Evolutionary conservation across 345 rosid species (phyloP).

Genomic region (Viola odorata): DNA sequence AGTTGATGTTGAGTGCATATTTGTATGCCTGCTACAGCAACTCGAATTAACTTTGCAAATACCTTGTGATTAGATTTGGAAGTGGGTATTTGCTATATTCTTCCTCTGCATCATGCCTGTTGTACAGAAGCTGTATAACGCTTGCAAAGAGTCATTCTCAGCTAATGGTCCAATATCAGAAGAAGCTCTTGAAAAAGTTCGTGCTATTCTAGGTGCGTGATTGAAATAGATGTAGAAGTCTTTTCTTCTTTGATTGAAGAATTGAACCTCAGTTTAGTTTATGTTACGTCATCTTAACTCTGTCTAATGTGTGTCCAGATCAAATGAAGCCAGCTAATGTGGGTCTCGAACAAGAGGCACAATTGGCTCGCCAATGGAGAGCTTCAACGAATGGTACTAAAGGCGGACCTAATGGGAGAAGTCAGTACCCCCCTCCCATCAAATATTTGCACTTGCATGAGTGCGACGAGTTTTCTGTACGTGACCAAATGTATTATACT

Average conservation of each 20-base stretch:
- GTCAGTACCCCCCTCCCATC: constrained; percentile 58
- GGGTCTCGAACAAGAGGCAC: constrained; percentile 94
- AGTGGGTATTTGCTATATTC: constrained; percentile 2
- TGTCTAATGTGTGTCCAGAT: constrained; percentile 47
- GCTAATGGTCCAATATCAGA: constrained; percentile 65
- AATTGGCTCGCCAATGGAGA: constrained; percentile 60
- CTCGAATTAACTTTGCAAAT: neutral
- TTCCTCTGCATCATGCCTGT: constrained; percentile 20
- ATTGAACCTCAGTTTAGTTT: neutral
- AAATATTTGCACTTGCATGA: constrained; percentile 85
- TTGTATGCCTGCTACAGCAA: neutral
- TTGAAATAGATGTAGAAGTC: neutral
- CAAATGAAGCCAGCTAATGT: constrained; percentile 94
- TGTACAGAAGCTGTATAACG: constrained; percentile 62
- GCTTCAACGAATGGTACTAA: constrained; percentile 32
- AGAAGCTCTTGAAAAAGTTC: constrained; percentile 68
- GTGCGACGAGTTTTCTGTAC: constrained; percentile 89
- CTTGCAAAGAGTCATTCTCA: constrained; percentile 68
- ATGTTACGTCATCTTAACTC: neutral
- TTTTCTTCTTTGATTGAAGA: neutral
- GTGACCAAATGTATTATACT: constrained; percentile 12
- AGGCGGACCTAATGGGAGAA: constrained; percentile 56
- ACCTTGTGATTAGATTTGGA: neutral
- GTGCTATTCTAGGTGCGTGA: constrained; percentile 54
- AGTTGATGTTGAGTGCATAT: constrained; percentile 10